phyloP scores from a whole-genome alignment of 805 yeast genomes.

The Spathaspora hagerdaliae region DNA sequence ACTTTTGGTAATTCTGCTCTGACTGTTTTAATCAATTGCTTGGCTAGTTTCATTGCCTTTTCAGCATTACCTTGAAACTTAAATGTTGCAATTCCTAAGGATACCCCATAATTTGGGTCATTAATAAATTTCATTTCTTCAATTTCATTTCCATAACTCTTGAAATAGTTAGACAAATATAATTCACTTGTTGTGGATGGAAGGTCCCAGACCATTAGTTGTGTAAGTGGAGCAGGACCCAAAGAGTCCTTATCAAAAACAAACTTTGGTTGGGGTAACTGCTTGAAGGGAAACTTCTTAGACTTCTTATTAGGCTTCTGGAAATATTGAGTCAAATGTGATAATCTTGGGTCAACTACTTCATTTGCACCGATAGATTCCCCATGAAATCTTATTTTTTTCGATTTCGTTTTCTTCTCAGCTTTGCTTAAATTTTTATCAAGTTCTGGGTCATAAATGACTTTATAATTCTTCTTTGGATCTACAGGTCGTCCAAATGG shows the following conservation, averaged over 20 bases:
- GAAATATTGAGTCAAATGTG: conserved; percentile 21
- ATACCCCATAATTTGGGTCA: conserved; percentile 75
- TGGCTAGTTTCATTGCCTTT: conserved; percentile 38
- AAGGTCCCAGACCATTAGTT: conserved; percentile 65
- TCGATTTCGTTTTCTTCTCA: conserved; percentile 26
- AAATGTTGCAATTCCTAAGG: conserved; percentile 67
- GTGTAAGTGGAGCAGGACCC: conserved; percentile 70
- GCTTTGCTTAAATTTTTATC: conserved; percentile 29
- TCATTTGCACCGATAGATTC: conserved; percentile 15
- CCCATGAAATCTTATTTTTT: conserved; percentile 39
- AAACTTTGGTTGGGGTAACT: conserved; percentile 40
- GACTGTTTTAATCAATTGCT: conserved; percentile 23
- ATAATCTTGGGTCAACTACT: conserved; percentile 41
- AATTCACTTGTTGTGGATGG: conserved; percentile 50
- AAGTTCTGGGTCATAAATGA: conserved; percentile 47
- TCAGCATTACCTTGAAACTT: conserved; percentile 55
- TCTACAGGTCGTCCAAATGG: conserved; percentile 11
- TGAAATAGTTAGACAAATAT: conserved; percentile 48
- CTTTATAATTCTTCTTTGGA: conserved; percentile 33
- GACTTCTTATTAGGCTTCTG: conserved; percentile 35
- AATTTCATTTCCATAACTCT: conserved; percentile 57
- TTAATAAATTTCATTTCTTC: conserved; percentile 53
- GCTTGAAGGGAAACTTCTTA: conserved; percentile 40
- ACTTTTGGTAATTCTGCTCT: conserved; percentile 34
- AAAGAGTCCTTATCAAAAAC: conserved; percentile 66